phyloP scores from a whole-genome alignment of 2,329 filamentous ascomycete genomes.

The Elsinoe necatrix region DNA sequence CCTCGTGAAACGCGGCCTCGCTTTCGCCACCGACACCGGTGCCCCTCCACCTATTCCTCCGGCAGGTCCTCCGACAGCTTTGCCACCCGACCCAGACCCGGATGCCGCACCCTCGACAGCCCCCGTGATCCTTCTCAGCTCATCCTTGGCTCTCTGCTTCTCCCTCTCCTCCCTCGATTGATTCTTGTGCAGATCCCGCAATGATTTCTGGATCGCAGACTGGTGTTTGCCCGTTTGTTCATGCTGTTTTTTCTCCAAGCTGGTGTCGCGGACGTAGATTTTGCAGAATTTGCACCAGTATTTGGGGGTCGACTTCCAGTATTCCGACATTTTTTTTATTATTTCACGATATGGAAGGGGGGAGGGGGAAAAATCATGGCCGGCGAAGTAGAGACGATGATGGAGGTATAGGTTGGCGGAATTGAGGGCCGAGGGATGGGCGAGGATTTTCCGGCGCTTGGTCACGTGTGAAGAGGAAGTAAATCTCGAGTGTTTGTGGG shows the following conservation, averaged over 20 bases:
- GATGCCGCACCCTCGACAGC: slow-evolving; percentile 48
- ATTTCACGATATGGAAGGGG: background rate
- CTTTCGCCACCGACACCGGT: slow-evolving; percentile 28
- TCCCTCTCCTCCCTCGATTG: slow-evolving; percentile 76
- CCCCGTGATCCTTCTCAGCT: slow-evolving; percentile 78
- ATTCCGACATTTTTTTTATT: slow-evolving; percentile 68
- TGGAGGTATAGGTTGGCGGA: background rate
- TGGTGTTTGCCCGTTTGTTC: slow-evolving; percentile 26
- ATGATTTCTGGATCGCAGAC: slow-evolving; percentile 74
- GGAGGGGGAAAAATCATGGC: background rate
- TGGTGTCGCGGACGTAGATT: slow-evolving; percentile 82
- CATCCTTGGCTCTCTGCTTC: slow-evolving; percentile 70
- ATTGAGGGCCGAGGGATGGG: background rate
- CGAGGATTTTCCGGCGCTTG: background rate
- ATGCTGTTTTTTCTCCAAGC: slow-evolving; percentile 62
- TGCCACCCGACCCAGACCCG: slow-evolving; percentile 24
- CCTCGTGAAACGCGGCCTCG: slow-evolving; percentile 25
- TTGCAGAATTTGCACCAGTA: slow-evolving; percentile 99
- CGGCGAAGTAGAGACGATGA: too few relatives aligned
- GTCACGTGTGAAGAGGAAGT: too few relatives aligned
- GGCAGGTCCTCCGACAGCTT: too few relatives aligned
- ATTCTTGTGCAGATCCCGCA: slow-evolving; percentile 77
- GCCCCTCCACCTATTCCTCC: too few relatives aligned
- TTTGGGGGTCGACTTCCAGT: slow-evolving; percentile 95
- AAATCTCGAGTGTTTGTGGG: too few relatives aligned